Conservation (phyloP, 495 filamentous ascomycete species). For the Neurospora pannonica region DNA sequence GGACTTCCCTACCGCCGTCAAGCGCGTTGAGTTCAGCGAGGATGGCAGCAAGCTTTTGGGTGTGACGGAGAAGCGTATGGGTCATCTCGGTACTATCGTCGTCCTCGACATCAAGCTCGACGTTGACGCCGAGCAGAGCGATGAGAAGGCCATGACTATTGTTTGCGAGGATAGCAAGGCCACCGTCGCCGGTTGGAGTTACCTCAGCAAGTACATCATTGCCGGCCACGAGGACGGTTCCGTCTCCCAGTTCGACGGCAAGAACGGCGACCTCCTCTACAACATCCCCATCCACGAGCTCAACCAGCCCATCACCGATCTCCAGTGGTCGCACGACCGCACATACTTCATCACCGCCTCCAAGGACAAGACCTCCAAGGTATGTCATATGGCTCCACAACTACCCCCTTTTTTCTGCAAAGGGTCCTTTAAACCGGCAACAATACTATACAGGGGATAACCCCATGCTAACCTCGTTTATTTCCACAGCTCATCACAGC, state of each 20-base stretch:
- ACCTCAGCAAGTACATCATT: slow-evolving; percentile 85
- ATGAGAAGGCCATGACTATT: slow-evolving; percentile 73
- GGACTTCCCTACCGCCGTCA: slow-evolving; percentile 93
- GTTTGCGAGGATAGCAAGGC: slow-evolving; percentile 91
- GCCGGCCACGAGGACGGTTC: slow-evolving; percentile 94
- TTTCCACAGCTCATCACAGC: slow-evolving; percentile 61
- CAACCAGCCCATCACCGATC: slow-evolving; percentile 77
- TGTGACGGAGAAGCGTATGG: slow-evolving; percentile 97
- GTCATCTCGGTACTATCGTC: slow-evolving; percentile 83
- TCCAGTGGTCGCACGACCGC: slow-evolving; percentile 88
- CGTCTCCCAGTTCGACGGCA: slow-evolving; percentile 89
- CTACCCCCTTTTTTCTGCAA: neutral
- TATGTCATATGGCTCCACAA: slow-evolving; percentile 23
- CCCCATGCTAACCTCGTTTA: slow-evolving; percentile 4
- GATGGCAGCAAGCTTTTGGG: slow-evolving; percentile 83
- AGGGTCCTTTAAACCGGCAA: neutral
- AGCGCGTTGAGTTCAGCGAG: slow-evolving; percentile 90
- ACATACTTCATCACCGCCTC: slow-evolving; percentile 97
- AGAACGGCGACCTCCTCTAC: slow-evolving; percentile 76
- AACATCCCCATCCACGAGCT: slow-evolving; percentile 74
- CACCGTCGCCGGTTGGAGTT: slow-evolving; percentile 94
- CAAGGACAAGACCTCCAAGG: slow-evolving; percentile 95
- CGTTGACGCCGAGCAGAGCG: slow-evolving; percentile 68
- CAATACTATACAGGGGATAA: neutral
- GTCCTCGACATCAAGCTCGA: slow-evolving; percentile 79